These are phyloP conservation scores for Orbilia quercus DNA, from an alignment of 2,329 filamentous ascomycete genomes.

Conservation along the genomic window DNA sequence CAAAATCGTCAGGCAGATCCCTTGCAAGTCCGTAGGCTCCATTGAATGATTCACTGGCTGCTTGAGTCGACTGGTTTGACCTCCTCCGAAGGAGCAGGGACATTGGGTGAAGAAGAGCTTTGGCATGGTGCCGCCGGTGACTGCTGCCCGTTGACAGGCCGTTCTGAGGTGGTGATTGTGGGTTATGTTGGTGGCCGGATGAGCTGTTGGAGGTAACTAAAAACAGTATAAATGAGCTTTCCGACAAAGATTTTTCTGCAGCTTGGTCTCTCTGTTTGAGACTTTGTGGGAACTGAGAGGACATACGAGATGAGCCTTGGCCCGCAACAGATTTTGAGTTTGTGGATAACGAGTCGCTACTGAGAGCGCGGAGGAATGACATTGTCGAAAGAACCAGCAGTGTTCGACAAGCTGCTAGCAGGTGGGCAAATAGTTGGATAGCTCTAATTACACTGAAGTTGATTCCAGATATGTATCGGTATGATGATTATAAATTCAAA, in stretches of 20 bases:
- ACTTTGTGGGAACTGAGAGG: background rate
- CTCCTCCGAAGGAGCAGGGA: conserved; percentile 71
- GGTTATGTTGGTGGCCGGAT: conserved; percentile 20
- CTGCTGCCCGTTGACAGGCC: conserved; percentile 15
- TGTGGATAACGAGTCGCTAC: conserved; percentile 37
- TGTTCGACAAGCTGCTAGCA: background rate
- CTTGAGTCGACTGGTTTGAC: conserved; percentile 65
- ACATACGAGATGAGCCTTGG: conserved; percentile 33
- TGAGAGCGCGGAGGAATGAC: conserved; percentile 53
- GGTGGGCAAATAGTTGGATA: background rate
- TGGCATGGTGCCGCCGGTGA: conserved; percentile 51
- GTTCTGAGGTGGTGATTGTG: conserved; percentile 15
- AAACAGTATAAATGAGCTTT: conserved; percentile 6
- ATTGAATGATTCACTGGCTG: conserved; percentile 16
- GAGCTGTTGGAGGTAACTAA: conserved; percentile 17
- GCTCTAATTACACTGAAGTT: too few relatives aligned
- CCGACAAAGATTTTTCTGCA: background rate
- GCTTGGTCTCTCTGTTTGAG: background rate
- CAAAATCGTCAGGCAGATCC: conserved; percentile 67
- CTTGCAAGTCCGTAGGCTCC: conserved; percentile 60
- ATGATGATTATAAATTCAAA: too few relatives aligned
- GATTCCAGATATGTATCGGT: too few relatives aligned
- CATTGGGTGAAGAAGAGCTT: conserved; percentile 63
- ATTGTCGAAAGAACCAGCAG: conserved; percentile 2
- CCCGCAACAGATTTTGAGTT: conserved; percentile 26